These are phyloP conservation scores for Lonicera japonica DNA, from an alignment of 129 eudicot genomes.

Conservation along the genomic window DNA sequence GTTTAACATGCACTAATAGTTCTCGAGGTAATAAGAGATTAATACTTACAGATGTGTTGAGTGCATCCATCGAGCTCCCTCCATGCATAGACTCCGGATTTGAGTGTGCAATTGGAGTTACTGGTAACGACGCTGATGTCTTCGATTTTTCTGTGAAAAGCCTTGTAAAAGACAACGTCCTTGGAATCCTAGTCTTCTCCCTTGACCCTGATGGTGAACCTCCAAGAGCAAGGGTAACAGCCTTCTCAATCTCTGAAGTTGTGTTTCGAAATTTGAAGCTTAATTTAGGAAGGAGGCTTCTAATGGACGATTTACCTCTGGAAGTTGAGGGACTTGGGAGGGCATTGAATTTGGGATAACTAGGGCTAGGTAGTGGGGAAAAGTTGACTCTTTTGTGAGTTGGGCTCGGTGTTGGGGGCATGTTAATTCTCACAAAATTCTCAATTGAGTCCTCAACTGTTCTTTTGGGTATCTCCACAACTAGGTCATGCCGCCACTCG, in stretches of 20 bases:
- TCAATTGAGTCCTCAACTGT: constrained; percentile 29
- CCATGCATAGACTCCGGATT: constrained; percentile 92
- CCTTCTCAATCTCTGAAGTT: constrained; percentile 69
- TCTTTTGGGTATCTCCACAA: constrained; percentile 42
- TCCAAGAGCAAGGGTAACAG: constrained; percentile 73
- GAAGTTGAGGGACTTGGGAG: constrained; percentile 39
- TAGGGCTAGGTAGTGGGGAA: constrained; percentile 67
- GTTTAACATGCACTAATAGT: neutral
- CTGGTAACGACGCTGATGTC: constrained; percentile 68
- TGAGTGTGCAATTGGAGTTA: constrained; percentile 71
- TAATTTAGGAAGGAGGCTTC: constrained; percentile 64
- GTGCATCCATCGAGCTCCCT: constrained; percentile 35
- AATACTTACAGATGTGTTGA: constrained; percentile 32
- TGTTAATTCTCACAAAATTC: constrained; percentile 49
- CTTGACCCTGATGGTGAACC: constrained; percentile 49
- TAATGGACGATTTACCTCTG: constrained; percentile 51
- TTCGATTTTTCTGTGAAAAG: constrained; percentile 48
- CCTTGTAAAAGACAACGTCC: constrained; percentile 58
- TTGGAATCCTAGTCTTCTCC: constrained; percentile 32
- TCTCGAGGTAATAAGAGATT: constrained; percentile 4
- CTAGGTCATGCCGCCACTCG: constrained; percentile 21
- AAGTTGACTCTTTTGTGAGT: constrained; percentile 73
- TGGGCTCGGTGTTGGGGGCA: constrained; percentile 47
- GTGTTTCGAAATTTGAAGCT: constrained; percentile 68
- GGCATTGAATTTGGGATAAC: constrained; percentile 24